Percentiles rank a stretch among this genome's conserved stretches.
Evolutionary conservation across 495 filamentous ascomycete species (phyloP).

Genomic region (Annulohypoxylon stygium): DNA sequence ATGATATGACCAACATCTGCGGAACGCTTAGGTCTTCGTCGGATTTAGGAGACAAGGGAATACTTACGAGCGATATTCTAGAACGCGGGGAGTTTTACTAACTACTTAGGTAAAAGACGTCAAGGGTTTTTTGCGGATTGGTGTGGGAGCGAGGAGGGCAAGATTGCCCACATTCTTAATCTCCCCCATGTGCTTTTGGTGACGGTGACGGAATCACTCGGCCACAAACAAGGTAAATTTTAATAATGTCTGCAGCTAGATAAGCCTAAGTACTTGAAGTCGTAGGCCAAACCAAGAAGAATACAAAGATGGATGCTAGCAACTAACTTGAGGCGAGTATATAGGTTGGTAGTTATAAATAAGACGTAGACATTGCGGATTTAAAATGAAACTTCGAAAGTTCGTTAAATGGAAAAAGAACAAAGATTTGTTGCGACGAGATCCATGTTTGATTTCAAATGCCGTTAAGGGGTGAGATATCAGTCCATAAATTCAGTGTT

Average conservation of each 20-base stretch:
- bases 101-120: constrained; percentile 2
- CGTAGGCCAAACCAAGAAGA: neutral
- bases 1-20: neutral
- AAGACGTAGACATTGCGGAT: neutral
- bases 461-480: neutral
- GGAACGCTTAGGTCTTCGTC: constrained; percentile 1
- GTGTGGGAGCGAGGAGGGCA: constrained; percentile 27
- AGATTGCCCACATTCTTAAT: constrained; percentile 16
- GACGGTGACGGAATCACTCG: constrained; percentile 24
- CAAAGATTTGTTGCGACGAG: neutral
- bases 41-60: constrained; percentile 45
- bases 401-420: neutral
- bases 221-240: constrained; percentile 14
- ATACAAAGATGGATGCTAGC: neutral
- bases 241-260: constrained; percentile 6
- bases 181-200: constrained; percentile 14
- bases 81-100: constrained; percentile 31
- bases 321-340: neutral
- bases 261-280: neutral
- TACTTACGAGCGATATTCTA: constrained; percentile 27
- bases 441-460: neutral
- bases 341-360: neutral
- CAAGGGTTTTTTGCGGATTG: constrained; percentile 11
- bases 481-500: constrained; percentile 1
- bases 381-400: neutral